These are phyloP conservation scores for Solanum hybrid DNA, from an alignment of 305 asterid genomes.

Conservation along the genomic window DNA sequence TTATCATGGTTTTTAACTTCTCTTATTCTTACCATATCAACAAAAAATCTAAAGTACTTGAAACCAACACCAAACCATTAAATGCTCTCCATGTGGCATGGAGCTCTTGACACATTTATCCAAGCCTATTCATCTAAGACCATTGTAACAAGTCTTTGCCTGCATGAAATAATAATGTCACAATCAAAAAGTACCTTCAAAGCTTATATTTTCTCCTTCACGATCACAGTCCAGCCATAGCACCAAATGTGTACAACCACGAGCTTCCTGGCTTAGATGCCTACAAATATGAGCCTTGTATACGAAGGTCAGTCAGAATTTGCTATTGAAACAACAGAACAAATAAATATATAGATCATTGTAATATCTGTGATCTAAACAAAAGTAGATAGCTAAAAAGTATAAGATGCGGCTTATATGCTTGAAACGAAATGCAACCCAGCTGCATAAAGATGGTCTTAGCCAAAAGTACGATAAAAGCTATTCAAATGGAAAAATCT, in stretches of 20 bases:
- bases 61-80: neutral
- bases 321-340: neutral
- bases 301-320: constrained; percentile 30
- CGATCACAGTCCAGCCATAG: constrained; percentile 96
- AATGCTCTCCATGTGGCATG: neutral
- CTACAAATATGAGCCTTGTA: constrained; percentile 78
- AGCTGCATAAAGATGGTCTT: neutral
- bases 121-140: neutral
- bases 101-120: neutral
- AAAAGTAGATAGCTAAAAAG: neutral
- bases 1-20: neutral
- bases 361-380: neutral
- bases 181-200: constrained; percentile 54
- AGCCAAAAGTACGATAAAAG: neutral
- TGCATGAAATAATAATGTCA: neutral
- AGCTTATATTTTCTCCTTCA: constrained; percentile 94
- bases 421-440: neutral
- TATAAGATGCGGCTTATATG: neutral
- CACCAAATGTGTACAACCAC: constrained; percentile 71
- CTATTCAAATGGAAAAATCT: neutral
- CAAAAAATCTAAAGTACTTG: neutral
- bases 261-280: constrained; percentile 89
- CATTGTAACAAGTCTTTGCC: neutral
- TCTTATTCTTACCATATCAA: neutral
- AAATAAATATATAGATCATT: neutral